Conservation (phyloP, 1,284 basidiomycete genomes). For the Ceratobasidium sp. region DNA sequence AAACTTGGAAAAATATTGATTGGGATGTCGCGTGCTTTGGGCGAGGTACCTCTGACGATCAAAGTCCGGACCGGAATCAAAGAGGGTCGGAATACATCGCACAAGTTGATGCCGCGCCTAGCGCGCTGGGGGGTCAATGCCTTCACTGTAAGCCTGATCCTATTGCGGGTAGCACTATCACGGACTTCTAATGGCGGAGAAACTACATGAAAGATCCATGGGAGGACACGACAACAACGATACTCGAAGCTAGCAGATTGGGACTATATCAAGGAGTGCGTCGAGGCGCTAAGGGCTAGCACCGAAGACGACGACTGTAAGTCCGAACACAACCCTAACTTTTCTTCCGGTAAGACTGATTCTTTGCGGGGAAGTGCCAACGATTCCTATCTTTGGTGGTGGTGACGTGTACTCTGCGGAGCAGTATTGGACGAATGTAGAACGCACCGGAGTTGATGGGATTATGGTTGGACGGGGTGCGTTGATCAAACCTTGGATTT, state of each 20-base stretch:
- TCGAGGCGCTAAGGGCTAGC: constrained; percentile 76
- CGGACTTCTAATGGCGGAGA: constrained; percentile 27
- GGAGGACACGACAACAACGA: constrained; percentile 88
- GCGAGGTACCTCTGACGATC: constrained; percentile 93
- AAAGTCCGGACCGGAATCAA: constrained; percentile 94
- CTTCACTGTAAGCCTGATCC: constrained; percentile 69
- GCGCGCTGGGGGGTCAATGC: constrained; percentile 75
- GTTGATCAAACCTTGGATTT: constrained; percentile 75
- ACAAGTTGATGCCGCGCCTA: constrained; percentile 91
- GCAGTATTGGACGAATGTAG: constrained; percentile 81
- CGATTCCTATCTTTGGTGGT: constrained; percentile 93
- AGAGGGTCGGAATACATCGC: constrained; percentile 83
- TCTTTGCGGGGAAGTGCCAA: constrained; percentile 61
- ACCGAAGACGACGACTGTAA: constrained; percentile 77
- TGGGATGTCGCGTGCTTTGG: constrained; percentile 91
- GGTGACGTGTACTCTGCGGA: constrained; percentile 92
- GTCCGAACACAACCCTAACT: constrained; percentile 46
- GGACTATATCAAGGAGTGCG: constrained; percentile 88
- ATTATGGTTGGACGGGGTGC: constrained; percentile 96
- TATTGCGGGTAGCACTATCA: neutral
- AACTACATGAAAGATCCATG: constrained; percentile 73
- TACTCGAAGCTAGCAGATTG: constrained; percentile 90
- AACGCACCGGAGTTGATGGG: constrained; percentile 84
- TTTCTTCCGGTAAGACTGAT: constrained; percentile 1
- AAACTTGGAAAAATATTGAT: constrained; percentile 86